Evolutionary conservation across 2,329 filamentous ascomycete species (phyloP), one percentile per base, ranked within the genome.

Genomic region (Colletotrichum brevisporum): DNA sequence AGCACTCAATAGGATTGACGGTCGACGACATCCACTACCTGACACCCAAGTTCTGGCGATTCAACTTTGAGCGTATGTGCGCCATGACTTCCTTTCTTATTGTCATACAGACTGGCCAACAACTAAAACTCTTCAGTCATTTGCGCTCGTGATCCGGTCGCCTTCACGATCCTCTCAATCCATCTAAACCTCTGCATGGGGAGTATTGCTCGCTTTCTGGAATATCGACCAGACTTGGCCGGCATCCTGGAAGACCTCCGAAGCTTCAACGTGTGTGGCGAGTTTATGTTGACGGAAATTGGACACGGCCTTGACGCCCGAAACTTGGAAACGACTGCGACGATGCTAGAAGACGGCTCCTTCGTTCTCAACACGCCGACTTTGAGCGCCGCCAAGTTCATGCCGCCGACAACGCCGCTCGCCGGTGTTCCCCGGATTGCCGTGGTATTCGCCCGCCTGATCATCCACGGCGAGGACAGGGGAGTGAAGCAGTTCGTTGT

Each of bases 231-330:
- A 2, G 72, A 74, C 57, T 71, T 77, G 15, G 24, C 3, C 2
- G 50, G 62, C 4, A 59, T 74, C 6, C 64, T 76, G 13, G 21
- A 67, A 2, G 56, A 71, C 26, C 69, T 74, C 6, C 48, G 72
- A 9, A 71, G 45, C 1, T 78, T 78, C 61, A 70, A 75, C 2
- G 16, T 71, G 31, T 74, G 71, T 45, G 76, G 77, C 26, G 74
- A 80, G 54, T 83, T 80, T 60, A 74, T 83, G 74, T 73, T 83
- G 2, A 83, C 80, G 0, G 80, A 83, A 62, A 63, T 81, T 5
- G 78, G 78, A 1, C 80, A 82, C 63, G 80, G 81, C 1, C 72
- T 82, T 4, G 80, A 83, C 67, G 79, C 80, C 2, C 71, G 74
- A 2, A 81, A 82, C 39, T 56, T 83, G 5, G 77, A 82, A 63